Conservation (phyloP, 208 protist genomes). For the Acanthamoeba castellanii region DNA sequence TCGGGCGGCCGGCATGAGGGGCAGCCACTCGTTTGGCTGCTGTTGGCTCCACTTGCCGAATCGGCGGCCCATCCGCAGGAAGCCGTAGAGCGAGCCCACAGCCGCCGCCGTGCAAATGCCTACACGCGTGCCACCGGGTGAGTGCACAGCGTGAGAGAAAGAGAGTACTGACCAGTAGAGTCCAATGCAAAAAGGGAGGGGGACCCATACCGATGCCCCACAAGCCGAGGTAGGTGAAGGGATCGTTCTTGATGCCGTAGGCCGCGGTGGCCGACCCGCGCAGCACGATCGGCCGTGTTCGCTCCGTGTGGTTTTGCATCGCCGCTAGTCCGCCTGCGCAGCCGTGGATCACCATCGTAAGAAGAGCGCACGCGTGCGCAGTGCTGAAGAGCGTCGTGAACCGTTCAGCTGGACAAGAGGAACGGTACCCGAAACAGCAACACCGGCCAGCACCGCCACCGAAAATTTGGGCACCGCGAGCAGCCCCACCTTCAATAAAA, state of each 20-base stretch:
- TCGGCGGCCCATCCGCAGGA: not conserved
- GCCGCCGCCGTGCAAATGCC: slow-evolving; percentile 14
- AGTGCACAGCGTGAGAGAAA: not conserved
- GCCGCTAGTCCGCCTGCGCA: not conserved
- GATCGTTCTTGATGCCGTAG: slow-evolving; percentile 15
- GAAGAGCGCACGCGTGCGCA: not conserved
- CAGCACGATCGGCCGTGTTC: not conserved
- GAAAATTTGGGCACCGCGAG: slow-evolving; percentile 29
- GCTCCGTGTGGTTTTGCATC: not conserved
- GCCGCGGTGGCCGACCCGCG: not conserved
- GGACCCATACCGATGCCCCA: not conserved
- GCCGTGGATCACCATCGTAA: not conserved
- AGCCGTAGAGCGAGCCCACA: slow-evolving; percentile 20
- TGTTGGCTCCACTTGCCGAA: not conserved
- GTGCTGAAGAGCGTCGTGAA: too few relatives aligned
- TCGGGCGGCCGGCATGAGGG: not conserved
- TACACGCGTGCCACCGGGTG: not conserved
- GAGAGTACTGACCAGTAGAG: not conserved
- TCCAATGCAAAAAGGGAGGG: too few relatives aligned
- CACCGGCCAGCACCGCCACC: not conserved
- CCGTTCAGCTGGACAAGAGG: not conserved
- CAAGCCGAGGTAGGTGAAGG: slow-evolving; percentile 5
- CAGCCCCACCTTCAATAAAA: not conserved
- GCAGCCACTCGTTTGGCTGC: not conserved
- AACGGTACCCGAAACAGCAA: not conserved